phyloP scores from a whole-genome alignment of 768 basidiomycete species.

The button mushroom (Agaricus bisporus) region DNA sequence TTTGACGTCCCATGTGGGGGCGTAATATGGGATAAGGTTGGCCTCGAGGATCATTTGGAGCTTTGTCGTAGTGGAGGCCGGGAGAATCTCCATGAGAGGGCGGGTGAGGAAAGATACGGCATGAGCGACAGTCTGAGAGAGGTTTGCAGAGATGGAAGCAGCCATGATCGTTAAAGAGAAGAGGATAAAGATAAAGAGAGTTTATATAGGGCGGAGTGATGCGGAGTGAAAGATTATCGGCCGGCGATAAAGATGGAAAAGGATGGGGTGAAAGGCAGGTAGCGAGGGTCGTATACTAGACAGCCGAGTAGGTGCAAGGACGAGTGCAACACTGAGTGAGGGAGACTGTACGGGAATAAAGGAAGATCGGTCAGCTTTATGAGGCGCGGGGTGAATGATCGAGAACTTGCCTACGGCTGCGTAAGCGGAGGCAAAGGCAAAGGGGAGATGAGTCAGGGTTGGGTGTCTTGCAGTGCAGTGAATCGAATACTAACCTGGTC shows the following conservation, averaged over 20 bases:
- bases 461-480: constrained; percentile 7
- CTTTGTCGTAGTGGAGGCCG: constrained; percentile 58
- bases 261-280: constrained; percentile 22
- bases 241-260: constrained; percentile 46
- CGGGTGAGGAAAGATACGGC: constrained; percentile 70
- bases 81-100: constrained; percentile 50
- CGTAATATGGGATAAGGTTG: constrained; percentile 65
- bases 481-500: constrained; percentile 16
- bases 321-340: constrained; percentile 6
- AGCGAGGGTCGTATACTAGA: constrained; percentile 24
- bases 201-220: constrained; percentile 8
- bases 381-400: constrained; percentile 10
- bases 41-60: constrained; percentile 69
- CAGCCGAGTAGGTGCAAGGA: constrained; percentile 4
- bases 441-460: constrained; percentile 10
- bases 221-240: constrained; percentile 41
- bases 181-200: constrained; percentile 10
- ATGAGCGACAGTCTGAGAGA: constrained; percentile 67
- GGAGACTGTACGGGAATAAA: constrained; percentile 10
- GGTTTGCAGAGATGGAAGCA: constrained; percentile 34
- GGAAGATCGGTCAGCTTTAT: constrained; percentile 11
- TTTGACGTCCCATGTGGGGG: constrained; percentile 56
- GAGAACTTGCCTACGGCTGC: constrained; percentile 10
- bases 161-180: constrained; percentile 25
- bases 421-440: constrained; percentile 12